phyloP scores from a whole-genome alignment of 1,139 yeast species.

The Sugiyamaella japonica region DNA sequence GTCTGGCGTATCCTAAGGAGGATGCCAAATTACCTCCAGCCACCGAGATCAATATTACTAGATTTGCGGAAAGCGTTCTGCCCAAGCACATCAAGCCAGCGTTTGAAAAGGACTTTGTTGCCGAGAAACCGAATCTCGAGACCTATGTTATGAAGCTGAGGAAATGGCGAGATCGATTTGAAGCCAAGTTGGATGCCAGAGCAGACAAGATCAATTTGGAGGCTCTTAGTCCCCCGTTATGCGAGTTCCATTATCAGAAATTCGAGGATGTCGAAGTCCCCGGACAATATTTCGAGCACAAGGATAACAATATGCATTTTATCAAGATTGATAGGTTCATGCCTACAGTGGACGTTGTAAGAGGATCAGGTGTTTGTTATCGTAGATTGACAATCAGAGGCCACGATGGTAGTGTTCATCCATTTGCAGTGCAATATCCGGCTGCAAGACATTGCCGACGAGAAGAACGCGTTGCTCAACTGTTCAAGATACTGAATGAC shows the following conservation, averaged over 20 bases:
- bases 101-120: slow-evolving; percentile 87
- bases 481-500: slow-evolving; percentile 85
- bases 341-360: slow-evolving; percentile 82
- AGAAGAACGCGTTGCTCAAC: slow-evolving; percentile 90
- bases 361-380: slow-evolving; percentile 92
- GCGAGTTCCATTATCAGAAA: slow-evolving; percentile 97
- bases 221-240: slow-evolving; percentile 88
- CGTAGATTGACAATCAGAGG: slow-evolving; percentile 89
- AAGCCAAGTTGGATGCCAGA: slow-evolving; percentile 80
- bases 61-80: slow-evolving; percentile 90
- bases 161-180: slow-evolving; percentile 90
- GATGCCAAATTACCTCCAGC: slow-evolving; percentile 88
- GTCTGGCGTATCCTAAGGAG: slow-evolving; percentile 81
- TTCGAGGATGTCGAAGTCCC: slow-evolving; percentile 98
- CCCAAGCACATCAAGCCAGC: slow-evolving; percentile 90
- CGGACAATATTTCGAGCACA: slow-evolving; percentile 78
- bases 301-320: slow-evolving; percentile 84
- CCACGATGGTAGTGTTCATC: slow-evolving; percentile 86
- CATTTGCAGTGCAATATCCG: slow-evolving; percentile 96
- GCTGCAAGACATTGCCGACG: slow-evolving; percentile 97
- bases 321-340: slow-evolving; percentile 89
- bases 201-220: slow-evolving; percentile 79
- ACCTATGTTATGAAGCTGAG: slow-evolving; percentile 80
- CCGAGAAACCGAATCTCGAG: slow-evolving; percentile 85
- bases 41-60: slow-evolving; percentile 83